phyloP scores from a whole-genome alignment of 306 rosid genomes.

The Purshia tridentata region DNA sequence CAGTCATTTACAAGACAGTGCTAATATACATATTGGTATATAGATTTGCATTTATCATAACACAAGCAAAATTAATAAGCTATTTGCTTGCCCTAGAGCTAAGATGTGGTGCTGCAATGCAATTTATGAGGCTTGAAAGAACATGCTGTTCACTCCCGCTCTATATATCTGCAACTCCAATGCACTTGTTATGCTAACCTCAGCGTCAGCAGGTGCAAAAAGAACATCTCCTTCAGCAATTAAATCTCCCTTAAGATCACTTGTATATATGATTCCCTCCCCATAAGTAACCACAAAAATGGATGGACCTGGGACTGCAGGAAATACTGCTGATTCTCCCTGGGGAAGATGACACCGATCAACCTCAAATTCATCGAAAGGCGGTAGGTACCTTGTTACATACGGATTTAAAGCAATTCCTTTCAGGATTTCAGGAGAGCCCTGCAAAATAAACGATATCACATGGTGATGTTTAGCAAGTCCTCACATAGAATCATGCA shows the following conservation, averaged over 20 bases:
- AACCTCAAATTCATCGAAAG: conserved; percentile 89
- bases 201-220: conserved; percentile 73
- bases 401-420: conserved; percentile 61
- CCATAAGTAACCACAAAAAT: conserved; percentile 64
- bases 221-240: conserved; percentile 74
- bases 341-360: conserved; percentile 69
- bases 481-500: too few relatives aligned
- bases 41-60: neutral
- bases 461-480: too few relatives aligned
- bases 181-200: conserved; percentile 50
- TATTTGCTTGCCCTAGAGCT: neutral
- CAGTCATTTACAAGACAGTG: neutral
- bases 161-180: conserved; percentile 66
- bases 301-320: conserved; percentile 77
- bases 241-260: conserved; percentile 33
- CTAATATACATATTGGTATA: neutral
- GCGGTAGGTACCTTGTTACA: conserved; percentile 65
- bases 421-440: conserved; percentile 69
- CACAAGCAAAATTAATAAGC: neutral
- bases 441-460: conserved; percentile 41
- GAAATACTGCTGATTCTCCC: conserved; percentile 54
- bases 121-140: conserved; percentile 44
- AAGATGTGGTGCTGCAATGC: neutral
- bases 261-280: conserved; percentile 53
- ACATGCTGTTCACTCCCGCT: conserved; percentile 71